Conservation (phyloP, 768 basidiomycete species). For the Agrocybe pediades region DNA sequence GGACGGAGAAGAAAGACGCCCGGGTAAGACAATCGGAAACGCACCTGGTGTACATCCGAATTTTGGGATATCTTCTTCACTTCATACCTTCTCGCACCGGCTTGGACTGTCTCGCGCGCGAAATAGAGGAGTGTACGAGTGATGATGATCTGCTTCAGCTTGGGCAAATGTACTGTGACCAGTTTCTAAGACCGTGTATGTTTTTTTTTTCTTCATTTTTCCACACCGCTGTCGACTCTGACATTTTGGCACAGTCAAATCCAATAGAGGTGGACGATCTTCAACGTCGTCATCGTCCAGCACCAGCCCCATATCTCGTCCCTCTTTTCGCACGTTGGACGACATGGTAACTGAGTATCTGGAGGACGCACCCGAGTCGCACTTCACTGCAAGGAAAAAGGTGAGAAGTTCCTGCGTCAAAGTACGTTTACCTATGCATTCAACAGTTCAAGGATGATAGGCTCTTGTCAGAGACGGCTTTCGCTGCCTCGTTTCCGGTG, state of each 20-base stretch:
- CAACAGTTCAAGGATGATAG: constrained; percentile 18
- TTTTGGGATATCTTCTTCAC: constrained; percentile 25
- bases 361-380: constrained; percentile 16
- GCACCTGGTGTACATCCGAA: constrained; percentile 20
- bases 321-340: constrained; percentile 20
- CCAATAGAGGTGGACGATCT: constrained; percentile 14
- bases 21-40: no score
- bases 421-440: no score
- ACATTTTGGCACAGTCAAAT: constrained; percentile 12
- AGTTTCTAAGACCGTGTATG: constrained; percentile 28
- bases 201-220: constrained; percentile 10
- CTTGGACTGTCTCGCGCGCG: constrained; percentile 12
- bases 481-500: constrained; percentile 34
- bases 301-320: constrained; percentile 20
- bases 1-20: constrained; percentile 7
- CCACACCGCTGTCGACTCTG: neutral
- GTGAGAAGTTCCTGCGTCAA: no score
- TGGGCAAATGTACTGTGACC: constrained; percentile 27
- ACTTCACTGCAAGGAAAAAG: constrained; percentile 17
- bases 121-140: constrained; percentile 11
- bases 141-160: constrained; percentile 15
- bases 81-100: constrained; percentile 15
- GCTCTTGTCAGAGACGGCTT: constrained; percentile 37
- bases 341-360: constrained; percentile 20
- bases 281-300: no score